A percentile compares a stretch with the other conserved stretches of the same genome.
Conservation (phyloP, 2,329 filamentous ascomycete genomes). For the Ophiostoma australiae region DNA sequence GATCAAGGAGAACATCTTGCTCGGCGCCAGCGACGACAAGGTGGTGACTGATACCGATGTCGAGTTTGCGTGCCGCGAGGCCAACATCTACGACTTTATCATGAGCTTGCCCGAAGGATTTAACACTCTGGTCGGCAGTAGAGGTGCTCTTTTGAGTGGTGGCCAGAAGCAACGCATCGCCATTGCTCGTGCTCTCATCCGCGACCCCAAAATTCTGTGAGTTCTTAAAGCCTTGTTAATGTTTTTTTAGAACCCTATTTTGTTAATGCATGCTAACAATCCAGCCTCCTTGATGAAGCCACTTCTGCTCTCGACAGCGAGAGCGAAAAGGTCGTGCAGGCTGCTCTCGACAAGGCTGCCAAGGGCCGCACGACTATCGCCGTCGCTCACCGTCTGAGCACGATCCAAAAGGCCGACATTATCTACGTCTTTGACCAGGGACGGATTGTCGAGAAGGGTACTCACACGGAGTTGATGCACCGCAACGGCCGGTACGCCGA, state of each 20-base stretch:
- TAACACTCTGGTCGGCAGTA: slow-evolving; percentile 77
- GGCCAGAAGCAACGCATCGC: slow-evolving; percentile 94
- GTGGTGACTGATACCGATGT: slow-evolving; percentile 66
- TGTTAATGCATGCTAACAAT: not conserved
- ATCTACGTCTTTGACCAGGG: slow-evolving; percentile 98
- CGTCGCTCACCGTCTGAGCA: slow-evolving; percentile 85
- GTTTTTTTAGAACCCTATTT: no score
- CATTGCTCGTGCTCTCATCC: slow-evolving; percentile 83
- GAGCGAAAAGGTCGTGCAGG: slow-evolving; percentile 74
- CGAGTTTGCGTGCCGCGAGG: slow-evolving; percentile 75
- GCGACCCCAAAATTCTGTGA: slow-evolving; percentile 76
- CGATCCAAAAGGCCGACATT: slow-evolving; percentile 88
- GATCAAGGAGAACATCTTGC: slow-evolving; percentile 82
- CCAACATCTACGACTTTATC: slow-evolving; percentile 92
- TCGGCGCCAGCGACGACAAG: slow-evolving; percentile 62
- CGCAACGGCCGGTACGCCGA: slow-evolving; percentile 70
- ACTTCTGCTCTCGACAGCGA: slow-evolving; percentile 72
- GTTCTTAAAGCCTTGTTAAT: not conserved
- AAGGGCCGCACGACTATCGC: slow-evolving; percentile 87
- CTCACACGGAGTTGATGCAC: slow-evolving; percentile 67
- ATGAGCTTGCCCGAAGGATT: slow-evolving; percentile 77
- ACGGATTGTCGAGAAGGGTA: slow-evolving; percentile 76
- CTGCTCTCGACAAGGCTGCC: slow-evolving; percentile 73
- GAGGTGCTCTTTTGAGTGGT: slow-evolving; percentile 78
- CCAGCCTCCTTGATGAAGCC: slow-evolving; percentile 67